Conservation (phyloP, 2,329 filamentous ascomycete genomes). For the Scleromitrula shiraiana region DNA sequence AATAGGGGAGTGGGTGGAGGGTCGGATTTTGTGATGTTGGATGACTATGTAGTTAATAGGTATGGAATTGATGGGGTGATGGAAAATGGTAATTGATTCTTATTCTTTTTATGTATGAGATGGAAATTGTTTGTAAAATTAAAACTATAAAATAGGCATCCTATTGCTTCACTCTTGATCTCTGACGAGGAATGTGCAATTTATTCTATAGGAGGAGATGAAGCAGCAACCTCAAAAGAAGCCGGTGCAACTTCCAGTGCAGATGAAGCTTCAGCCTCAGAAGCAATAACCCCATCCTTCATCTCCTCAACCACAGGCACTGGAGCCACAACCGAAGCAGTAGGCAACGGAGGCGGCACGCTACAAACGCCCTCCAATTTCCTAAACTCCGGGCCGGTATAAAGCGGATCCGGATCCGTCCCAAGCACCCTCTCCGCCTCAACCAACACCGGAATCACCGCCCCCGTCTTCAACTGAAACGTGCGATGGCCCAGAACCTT, state of each 20-base stretch:
- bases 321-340: not conserved
- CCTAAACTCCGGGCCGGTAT: not conserved
- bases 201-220: too few relatives aligned
- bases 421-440: slow-evolving; percentile 41
- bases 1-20: slow-evolving; percentile 38
- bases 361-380: not conserved
- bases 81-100: too few relatives aligned
- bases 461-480: slow-evolving; percentile 58
- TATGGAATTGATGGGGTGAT: too few relatives aligned
- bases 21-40: too few relatives aligned
- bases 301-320: not conserved
- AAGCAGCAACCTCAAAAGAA: not conserved
- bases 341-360: not conserved
- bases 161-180: too few relatives aligned
- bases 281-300: not conserved
- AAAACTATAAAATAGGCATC: too few relatives aligned
- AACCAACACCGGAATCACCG: slow-evolving; percentile 61
- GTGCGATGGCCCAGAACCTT: slow-evolving; percentile 49
- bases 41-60: too few relatives aligned
- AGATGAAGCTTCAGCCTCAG: not conserved
- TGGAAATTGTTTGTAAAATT: too few relatives aligned
- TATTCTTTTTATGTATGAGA: too few relatives aligned
- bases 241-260: not conserved
- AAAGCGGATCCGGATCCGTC: slow-evolving; percentile 6
- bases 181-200: too few relatives aligned